phyloP scores from a whole-genome alignment of 2,329 filamentous ascomycete genomes.

The Purpureocillium takamizusanense region DNA sequence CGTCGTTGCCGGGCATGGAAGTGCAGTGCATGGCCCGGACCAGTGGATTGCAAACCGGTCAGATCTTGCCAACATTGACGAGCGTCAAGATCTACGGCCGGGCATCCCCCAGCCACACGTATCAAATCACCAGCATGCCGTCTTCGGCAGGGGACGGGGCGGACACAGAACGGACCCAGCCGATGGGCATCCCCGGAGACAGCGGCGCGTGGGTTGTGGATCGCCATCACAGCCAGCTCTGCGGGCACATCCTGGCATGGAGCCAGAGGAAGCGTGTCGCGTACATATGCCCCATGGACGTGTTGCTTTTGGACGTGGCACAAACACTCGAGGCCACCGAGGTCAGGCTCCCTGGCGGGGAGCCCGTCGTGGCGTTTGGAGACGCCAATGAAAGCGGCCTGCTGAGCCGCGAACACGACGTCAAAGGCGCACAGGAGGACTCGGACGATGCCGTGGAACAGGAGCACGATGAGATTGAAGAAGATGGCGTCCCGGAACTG shows the following conservation, averaged over 20 bases:
- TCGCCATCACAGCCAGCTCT: conserved; percentile 66
- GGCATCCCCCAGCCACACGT: conserved; percentile 66
- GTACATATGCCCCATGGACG: conserved; percentile 93
- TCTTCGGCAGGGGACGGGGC: conserved; percentile 5
- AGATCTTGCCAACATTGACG: conserved; percentile 68
- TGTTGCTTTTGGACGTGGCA: conserved; percentile 77
- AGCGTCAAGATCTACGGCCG: conserved; percentile 85
- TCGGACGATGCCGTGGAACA: conserved; percentile 19
- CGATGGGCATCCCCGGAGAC: conserved; percentile 71
- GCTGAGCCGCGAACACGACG: not conserved
- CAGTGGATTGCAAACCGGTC: conserved; percentile 70
- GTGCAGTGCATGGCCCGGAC: conserved; percentile 88
- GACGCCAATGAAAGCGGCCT: conserved; percentile 1
- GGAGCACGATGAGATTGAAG: conserved; percentile 14
- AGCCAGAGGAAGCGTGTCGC: conserved; percentile 71
- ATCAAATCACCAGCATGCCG: conserved; percentile 42
- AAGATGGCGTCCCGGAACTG: not conserved
- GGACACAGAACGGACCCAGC: conserved; percentile 13
- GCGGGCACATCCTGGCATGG: conserved; percentile 86
- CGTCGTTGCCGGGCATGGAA: conserved; percentile 59
- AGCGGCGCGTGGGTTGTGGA: conserved; percentile 91
- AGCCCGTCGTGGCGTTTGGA: conserved; percentile 26
- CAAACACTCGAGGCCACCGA: conserved; percentile 62
- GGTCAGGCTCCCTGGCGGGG: conserved; percentile 61
- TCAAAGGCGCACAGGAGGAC: conserved; percentile 12